phyloP scores from a whole-genome alignment of 331 rosid genomes.

The Cucumis variabilis region DNA sequence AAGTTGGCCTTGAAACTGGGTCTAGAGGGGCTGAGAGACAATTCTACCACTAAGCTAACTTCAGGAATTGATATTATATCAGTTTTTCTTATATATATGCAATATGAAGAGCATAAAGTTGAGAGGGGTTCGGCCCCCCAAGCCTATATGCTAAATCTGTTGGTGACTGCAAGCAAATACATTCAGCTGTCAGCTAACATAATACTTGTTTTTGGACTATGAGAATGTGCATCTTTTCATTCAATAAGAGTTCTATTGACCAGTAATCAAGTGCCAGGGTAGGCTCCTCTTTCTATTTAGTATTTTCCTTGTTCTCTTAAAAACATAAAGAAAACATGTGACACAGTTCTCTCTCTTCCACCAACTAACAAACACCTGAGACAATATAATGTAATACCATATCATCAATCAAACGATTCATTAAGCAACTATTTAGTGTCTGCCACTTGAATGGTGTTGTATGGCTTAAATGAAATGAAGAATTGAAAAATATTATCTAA shows the following conservation, averaged over 20 bases:
- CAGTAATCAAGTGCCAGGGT: not conserved
- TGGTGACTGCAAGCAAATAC: not conserved
- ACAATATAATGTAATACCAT: not conserved
- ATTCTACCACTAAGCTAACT: too few relatives aligned
- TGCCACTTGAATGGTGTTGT: not conserved
- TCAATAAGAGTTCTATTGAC: not conserved
- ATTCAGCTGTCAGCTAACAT: not conserved
- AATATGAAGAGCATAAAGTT: too few relatives aligned
- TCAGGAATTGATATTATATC: too few relatives aligned
- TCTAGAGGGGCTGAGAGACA: too few relatives aligned
- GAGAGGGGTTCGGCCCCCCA: too few relatives aligned
- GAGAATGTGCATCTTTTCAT: not conserved
- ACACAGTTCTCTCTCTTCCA: not conserved
- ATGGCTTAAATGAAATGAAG: not conserved
- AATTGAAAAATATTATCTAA: not conserved
- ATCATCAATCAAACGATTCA: constrained; percentile 1
- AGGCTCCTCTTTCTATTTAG: not conserved
- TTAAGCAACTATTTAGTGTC: not conserved
- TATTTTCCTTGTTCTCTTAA: not conserved
- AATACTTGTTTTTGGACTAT: not conserved
- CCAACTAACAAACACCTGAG: not conserved
- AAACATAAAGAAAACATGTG: not conserved
- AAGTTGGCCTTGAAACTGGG: too few relatives aligned
- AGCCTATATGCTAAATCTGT: too few relatives aligned
- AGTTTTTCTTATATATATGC: too few relatives aligned